Evolutionary conservation across 2,329 filamentous ascomycete species (phyloP), one percentile per base, ranked within the genome.

Genomic region (Ophiostoma sp.): DNA sequence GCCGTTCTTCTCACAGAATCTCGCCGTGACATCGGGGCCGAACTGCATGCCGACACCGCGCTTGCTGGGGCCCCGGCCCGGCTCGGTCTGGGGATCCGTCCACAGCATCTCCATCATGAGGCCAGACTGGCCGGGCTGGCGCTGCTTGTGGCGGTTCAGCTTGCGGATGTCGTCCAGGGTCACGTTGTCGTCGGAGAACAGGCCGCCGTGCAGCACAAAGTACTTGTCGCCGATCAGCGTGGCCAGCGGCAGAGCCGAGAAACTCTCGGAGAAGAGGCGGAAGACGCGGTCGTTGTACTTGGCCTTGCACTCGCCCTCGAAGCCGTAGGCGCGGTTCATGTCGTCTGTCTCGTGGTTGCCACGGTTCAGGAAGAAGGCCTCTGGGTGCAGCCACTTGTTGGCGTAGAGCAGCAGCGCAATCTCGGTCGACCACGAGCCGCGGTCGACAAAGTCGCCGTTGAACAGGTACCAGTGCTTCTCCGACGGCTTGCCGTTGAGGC

Each of bases 81-180:
- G 88, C 73, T 88, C 84, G 0, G 90, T 85, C 78, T 99, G 95
- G 2, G 95, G 95, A 76, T 99, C 95, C 0, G 95, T 98, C 95
- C 95, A 99, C 64, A 99, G 85, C 95, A 99, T 99, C 80, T 99
- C 95, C 95, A 99, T 99, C 95, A 99, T 99, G 74, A 99, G 81
- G 14, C 95, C 95, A 65, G 90, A 82, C 78, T 99, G 95, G 44
- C 95, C 95, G 2, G 95, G 68, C 76, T 77, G 70, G 60, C 79
- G 78, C 68, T 79, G 77, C 72, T 80, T 79, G 69, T 79, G 78
- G 66, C 79, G 79, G 71, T 80, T 78, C 69, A 75, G 75, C 68
- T 71, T 74, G 72, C 95, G 87, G 73, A 99, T 96, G 76, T 99
- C 94, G 73, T 98, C 92, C 66, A 99, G 81, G 0, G 91, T 93